These are phyloP conservation scores for Naganishia vishniacii DNA, from an alignment of 768 basidiomycete genomes.

Conservation along the genomic window DNA sequence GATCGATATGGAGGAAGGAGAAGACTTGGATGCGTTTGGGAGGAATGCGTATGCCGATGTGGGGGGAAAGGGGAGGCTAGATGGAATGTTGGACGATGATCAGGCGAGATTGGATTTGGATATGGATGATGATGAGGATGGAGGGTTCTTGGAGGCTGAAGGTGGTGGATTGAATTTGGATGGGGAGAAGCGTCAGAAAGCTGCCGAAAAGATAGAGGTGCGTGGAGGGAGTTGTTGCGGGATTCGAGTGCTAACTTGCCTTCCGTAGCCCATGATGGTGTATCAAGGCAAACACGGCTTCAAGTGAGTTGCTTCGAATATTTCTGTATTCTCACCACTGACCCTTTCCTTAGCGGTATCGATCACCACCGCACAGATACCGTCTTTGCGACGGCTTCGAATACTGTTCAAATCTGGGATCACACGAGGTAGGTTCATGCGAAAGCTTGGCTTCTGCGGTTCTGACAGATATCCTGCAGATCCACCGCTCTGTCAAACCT, in stretches of 20 bases:
- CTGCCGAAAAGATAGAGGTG: constrained; percentile 38
- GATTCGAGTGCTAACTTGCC: too few species aligned
- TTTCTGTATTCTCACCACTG: background rate
- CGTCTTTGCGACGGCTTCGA: constrained; percentile 91
- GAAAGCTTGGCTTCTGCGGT: too few species aligned
- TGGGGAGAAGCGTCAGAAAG: constrained; percentile 33
- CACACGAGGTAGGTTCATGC: constrained; percentile 88
- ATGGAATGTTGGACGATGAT: constrained; percentile 38
- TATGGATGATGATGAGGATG: constrained; percentile 38
- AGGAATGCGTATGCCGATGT: constrained; percentile 41
- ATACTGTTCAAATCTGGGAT: constrained; percentile 93
- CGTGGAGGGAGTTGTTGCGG: background rate
- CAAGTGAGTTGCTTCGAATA: constrained; percentile 59
- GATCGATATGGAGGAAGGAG: constrained; percentile 38
- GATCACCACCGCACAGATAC: constrained; percentile 85
- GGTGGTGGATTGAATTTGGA: constrained; percentile 45
- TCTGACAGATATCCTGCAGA: constrained; percentile 31
- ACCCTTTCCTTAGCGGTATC: constrained; percentile 61
- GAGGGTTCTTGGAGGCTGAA: constrained; percentile 33
- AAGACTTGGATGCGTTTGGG: constrained; percentile 30
- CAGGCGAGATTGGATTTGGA: constrained; percentile 41
- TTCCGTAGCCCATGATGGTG: constrained; percentile 59
- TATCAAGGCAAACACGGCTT: constrained; percentile 83
- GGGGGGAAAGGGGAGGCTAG: constrained; percentile 20
- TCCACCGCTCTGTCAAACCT: constrained; percentile 79